Percentiles rank a stretch among this genome's conserved stretches.
Evolutionary conservation across 1,284 basidiomycete genomes (phyloP).

Genomic region (Stygiomarasmius scandens): DNA sequence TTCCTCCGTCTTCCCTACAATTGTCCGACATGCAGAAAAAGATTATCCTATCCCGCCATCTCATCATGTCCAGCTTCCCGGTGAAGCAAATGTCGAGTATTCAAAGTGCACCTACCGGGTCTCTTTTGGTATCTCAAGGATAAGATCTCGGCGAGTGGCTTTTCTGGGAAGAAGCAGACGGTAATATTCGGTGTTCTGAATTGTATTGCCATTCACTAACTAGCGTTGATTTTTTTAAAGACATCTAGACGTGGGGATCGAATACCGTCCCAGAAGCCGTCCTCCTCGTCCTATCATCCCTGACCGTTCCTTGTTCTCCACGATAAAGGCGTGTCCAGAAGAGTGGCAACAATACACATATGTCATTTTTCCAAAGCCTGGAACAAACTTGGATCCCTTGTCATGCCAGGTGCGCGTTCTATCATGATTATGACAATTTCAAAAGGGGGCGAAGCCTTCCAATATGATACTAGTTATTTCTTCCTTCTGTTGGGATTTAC

Average conservation of each 20-base stretch:
- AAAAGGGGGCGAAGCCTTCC: not conserved
- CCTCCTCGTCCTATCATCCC: constrained; percentile 12
- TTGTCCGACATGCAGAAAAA: constrained; percentile 9
- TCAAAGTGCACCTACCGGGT: constrained; percentile 20
- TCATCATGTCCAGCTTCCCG: constrained; percentile 18
- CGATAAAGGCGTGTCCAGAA: constrained; percentile 14
- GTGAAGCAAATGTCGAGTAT: constrained; percentile 17
- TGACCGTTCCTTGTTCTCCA: constrained; percentile 9
- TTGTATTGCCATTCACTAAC: not conserved
- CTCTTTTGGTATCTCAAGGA: constrained; percentile 14
- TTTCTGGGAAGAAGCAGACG: constrained; percentile 12
- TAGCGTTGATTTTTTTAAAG: not conserved
- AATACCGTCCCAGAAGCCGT: constrained; percentile 14
- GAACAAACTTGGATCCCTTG: constrained; percentile 7
- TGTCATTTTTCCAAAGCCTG: constrained; percentile 3
- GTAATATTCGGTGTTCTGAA: constrained; percentile 1
- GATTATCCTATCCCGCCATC: constrained; percentile 22
- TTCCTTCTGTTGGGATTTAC: constrained; percentile 16
- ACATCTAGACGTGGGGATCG: constrained; percentile 3
- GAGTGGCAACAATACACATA: constrained; percentile 14
- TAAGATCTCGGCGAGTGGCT: constrained; percentile 7
- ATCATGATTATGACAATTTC: not conserved
- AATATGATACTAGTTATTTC: constrained; percentile 8
- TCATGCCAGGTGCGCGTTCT: constrained; percentile 12
- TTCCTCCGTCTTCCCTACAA: constrained; percentile 15